phyloP scores from a whole-genome alignment of 129 eudicot genomes.

The Kitagawia praeruptora region DNA sequence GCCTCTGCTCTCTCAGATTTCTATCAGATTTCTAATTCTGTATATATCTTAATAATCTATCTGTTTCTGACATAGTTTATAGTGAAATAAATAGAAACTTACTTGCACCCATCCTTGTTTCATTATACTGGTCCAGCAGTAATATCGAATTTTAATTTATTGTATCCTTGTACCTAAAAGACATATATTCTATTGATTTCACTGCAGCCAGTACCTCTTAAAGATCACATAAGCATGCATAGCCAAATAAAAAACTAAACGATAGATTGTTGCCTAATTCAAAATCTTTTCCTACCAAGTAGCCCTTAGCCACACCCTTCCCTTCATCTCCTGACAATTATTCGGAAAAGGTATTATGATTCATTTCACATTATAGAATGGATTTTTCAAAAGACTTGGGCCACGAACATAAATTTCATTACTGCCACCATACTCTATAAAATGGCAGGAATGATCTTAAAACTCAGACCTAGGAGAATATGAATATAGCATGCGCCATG shows the following conservation, averaged over 20 bases:
- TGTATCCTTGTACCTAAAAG: background rate
- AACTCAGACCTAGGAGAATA: background rate
- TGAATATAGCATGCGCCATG: background rate
- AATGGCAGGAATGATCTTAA: background rate
- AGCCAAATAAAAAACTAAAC: background rate
- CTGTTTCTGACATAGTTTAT: background rate
- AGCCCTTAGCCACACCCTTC: background rate
- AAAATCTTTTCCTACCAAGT: background rate
- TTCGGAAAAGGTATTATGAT: background rate
- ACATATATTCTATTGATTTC: background rate
- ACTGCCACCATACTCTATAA: background rate
- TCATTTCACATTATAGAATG: background rate
- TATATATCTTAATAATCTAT: background rate
- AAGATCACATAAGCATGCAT: background rate
- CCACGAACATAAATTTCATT: background rate
- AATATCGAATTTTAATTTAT: background rate
- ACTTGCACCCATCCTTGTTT: background rate
- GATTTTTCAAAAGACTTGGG: background rate
- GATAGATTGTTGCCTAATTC: background rate
- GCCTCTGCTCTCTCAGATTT: background rate
- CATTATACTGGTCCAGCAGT: background rate
- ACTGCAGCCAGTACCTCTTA: background rate
- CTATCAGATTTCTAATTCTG: no score
- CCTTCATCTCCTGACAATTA: background rate
- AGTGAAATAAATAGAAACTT: background rate